Percentiles rank a stretch among this genome's conserved stretches.
These are phyloP conservation scores for Penicillium italicum DNA, from an alignment of 2,329 filamentous ascomycete species.

Conservation along the genomic window DNA sequence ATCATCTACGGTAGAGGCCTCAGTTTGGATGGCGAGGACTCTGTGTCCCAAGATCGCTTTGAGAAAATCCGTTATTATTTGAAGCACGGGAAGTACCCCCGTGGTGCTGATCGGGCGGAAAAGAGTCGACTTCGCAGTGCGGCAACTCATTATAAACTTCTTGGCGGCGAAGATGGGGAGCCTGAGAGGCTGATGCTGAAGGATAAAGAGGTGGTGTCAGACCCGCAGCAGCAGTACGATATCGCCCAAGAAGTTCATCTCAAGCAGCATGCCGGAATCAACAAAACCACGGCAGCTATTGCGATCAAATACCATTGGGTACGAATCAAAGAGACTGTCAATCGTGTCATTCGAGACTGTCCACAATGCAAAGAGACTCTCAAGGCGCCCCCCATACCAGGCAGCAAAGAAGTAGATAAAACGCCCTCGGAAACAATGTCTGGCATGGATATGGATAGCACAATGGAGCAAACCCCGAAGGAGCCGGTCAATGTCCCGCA, in stretches of 20 bases:
- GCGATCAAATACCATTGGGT: slow-evolving; percentile 97
- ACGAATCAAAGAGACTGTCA: slow-evolving; percentile 95
- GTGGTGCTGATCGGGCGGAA: slow-evolving; percentile 87
- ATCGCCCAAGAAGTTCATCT: slow-evolving; percentile 77
- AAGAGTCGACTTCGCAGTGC: slow-evolving; percentile 92
- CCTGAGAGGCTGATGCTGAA: slow-evolving; percentile 86
- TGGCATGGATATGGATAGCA: slow-evolving; percentile 13
- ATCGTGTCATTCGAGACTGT: slow-evolving; percentile 89
- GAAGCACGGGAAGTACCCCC: slow-evolving; percentile 88
- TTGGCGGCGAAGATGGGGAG: slow-evolving; percentile 48
- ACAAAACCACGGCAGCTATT: slow-evolving; percentile 94
- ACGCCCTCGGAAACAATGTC: slow-evolving; percentile 15
- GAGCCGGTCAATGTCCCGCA: slow-evolving; percentile 16
- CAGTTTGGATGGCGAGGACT: slow-evolving; percentile 67
- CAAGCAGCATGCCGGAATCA: slow-evolving; percentile 82
- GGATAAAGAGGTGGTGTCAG: slow-evolving; percentile 93
- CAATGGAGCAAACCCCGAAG: slow-evolving; percentile 16
- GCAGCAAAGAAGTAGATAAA: slow-evolving; percentile 28
- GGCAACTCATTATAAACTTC: slow-evolving; percentile 89
- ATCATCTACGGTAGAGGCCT: slow-evolving; percentile 70
- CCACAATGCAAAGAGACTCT: slow-evolving; percentile 78
- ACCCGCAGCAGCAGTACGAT: slow-evolving; percentile 84
- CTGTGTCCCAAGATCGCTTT: slow-evolving; percentile 91
- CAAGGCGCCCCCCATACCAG: slow-evolving; percentile 50
- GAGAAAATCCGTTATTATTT: slow-evolving; percentile 98